Conservation (phyloP, 129 eudicot genomes). For the Artemisia annua region DNA sequence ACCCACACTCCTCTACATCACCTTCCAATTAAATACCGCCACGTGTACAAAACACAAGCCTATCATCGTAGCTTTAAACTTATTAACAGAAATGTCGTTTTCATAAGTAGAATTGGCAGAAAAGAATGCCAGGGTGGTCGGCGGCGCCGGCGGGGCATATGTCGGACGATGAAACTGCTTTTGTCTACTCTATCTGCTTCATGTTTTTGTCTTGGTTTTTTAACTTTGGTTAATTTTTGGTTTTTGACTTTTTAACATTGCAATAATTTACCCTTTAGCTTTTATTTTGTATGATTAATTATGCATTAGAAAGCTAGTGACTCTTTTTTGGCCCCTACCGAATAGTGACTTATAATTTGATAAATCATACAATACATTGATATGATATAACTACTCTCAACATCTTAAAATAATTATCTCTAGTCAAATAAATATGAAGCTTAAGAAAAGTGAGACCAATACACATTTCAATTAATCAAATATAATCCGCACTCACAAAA, state of each 20-base stretch:
- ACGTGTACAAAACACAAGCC: neutral
- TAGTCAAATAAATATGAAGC: no score
- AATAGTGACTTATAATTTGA: no score
- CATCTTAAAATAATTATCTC: no score
- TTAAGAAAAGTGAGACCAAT: no score
- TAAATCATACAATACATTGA: no score
- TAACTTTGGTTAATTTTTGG: neutral
- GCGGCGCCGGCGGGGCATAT: conserved; percentile 10
- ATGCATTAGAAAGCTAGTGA: no score
- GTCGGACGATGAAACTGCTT: neutral
- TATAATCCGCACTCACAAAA: no score
- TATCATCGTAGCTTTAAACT: neutral
- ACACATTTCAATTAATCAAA: no score
- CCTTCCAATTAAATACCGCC: neutral
- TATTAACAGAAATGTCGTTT: neutral
- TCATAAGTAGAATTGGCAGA: neutral
- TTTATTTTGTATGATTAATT: no score
- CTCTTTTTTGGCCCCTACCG: no score
- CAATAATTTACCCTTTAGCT: no score
- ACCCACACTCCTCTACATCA: neutral
- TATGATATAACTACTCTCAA: no score
- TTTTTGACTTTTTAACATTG: neutral
- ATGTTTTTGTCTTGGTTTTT: neutral
- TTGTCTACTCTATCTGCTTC: neutral
- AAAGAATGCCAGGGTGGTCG: conserved; percentile 12